A percentile compares a stretch with the other conserved stretches of the same genome.
phyloP scores from a whole-genome alignment of 2,329 filamentous ascomycete species.

The Botrytis fabae region DNA sequence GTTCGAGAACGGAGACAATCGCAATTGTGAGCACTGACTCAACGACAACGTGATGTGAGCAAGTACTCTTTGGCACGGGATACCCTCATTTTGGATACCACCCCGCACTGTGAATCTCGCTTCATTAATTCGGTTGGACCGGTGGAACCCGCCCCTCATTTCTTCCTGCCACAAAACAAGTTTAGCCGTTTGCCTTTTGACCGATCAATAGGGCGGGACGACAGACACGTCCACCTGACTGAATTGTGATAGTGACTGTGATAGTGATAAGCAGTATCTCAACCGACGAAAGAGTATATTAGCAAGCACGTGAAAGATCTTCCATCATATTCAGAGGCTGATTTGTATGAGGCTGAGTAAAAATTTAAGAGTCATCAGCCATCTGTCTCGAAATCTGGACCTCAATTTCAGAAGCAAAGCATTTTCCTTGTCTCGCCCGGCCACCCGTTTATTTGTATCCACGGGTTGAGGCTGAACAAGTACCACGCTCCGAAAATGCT shows the following conservation, averaged over 20 bases:
- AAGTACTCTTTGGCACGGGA: conserved; percentile 1
- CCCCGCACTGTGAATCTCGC: conserved; percentile 10
- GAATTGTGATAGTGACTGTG: conserved; percentile 9
- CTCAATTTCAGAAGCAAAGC: background rate
- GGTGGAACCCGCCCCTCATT: conserved; percentile 4
- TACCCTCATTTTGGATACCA: conserved; percentile 3
- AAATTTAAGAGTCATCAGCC: background rate
- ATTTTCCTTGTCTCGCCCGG: conserved; percentile 5
- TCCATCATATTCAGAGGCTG: background rate
- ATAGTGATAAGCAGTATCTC: background rate
- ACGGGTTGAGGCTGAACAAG: conserved; percentile 11
- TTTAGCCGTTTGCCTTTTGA: conserved; percentile 8
- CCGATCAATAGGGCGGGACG: conserved; percentile 1
- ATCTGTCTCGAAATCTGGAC: background rate
- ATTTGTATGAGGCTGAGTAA: background rate
- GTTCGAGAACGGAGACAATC: background rate
- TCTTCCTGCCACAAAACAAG: background rate
- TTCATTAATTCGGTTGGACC: background rate
- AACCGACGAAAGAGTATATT: background rate
- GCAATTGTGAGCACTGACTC: conserved; percentile 4
- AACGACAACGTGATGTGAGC: conserved; percentile 12
- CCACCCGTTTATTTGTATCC: conserved; percentile 17
- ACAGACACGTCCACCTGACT: conserved; percentile 14
- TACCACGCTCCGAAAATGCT: conserved; percentile 9
- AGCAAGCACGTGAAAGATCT: conserved; percentile 14